Conservation (phyloP, 2,329 filamentous ascomycete species). For the Aureobasidium mangrovei region DNA sequence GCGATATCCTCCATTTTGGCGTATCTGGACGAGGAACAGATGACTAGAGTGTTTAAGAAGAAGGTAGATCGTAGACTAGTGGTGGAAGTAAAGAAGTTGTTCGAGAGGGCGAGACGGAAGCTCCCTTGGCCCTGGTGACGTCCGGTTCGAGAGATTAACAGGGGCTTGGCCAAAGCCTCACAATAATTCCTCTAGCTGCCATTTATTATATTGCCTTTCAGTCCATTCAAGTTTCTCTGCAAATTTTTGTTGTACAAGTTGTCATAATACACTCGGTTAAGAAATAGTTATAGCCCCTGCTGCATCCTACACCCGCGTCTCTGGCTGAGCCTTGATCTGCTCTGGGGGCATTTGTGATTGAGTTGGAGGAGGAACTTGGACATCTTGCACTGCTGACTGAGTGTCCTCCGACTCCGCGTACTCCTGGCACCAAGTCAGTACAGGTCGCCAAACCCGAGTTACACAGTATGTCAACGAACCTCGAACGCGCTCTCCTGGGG, state of each 20-base stretch:
- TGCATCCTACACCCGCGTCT: background rate
- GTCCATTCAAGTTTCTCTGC: background rate
- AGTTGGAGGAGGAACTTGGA: background rate
- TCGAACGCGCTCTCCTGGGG: background rate
- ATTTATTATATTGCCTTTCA: conserved; percentile 4
- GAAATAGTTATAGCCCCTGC: background rate
- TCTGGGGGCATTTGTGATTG: conserved; percentile 3
- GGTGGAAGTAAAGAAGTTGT: conserved; percentile 2
- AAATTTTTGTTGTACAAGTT: conserved; percentile 3
- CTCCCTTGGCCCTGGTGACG: conserved; percentile 4
- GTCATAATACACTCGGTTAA: conserved; percentile 9
- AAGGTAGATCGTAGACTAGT: background rate
- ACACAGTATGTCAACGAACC: background rate
- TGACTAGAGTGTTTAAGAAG: background rate
- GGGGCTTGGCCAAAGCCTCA: conserved; percentile 10
- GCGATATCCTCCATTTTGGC: conserved; percentile 89
- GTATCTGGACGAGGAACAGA: background rate
- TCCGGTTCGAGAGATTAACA: conserved; percentile 12
- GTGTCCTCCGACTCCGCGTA: background rate
- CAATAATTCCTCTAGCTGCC: background rate
- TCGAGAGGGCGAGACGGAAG: conserved; percentile 1
- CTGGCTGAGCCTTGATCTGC: conserved; percentile 4
- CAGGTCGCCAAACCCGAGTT: background rate
- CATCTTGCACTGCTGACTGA: background rate
- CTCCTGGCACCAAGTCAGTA: background rate